Evolutionary conservation across 164 flowering plant species (phyloP).

Genomic region (Chimonanthus praecox): DNA sequence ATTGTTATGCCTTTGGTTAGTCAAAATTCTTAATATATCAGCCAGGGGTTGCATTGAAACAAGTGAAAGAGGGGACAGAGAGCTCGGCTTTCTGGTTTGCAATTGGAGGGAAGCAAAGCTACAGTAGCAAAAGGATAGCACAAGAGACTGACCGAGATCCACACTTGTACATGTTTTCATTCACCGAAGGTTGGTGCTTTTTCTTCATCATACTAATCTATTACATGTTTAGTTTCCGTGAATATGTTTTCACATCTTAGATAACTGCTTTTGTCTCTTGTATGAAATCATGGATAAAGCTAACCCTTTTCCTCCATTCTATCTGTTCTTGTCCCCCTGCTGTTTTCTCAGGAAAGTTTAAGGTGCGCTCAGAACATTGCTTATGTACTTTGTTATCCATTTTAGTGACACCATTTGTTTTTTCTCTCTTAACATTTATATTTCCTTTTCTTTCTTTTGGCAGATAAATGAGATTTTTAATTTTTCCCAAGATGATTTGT

Average conservation of each 20-base stretch:
- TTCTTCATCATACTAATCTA: background rate
- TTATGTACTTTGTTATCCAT: background rate
- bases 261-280: background rate
- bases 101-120: constrained; percentile 90
- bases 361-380: constrained; percentile 43
- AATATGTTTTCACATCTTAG: background rate
- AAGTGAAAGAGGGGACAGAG: constrained; percentile 98
- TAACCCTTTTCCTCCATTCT: constrained; percentile 1
- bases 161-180: constrained; percentile 70
- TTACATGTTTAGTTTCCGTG: too few species aligned
- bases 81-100: constrained; percentile 93
- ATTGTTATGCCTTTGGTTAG: background rate
- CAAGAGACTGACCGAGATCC: constrained; percentile 77
- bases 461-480: constrained; percentile 89
- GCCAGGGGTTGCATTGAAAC: constrained; percentile 86
- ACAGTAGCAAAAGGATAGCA: constrained; percentile 64
- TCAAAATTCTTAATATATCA: constrained; percentile 24
- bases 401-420: background rate
- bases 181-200: constrained; percentile 59
- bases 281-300: background rate
- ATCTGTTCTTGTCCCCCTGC: constrained; percentile 16
- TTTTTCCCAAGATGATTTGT: constrained; percentile 91
- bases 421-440: background rate
- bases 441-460: constrained; percentile 1
- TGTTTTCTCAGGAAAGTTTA: constrained; percentile 74